These are phyloP conservation scores for Sugiyamaella xylanicola DNA, from an alignment of 1,139 yeast species.

Conservation along the genomic window DNA sequence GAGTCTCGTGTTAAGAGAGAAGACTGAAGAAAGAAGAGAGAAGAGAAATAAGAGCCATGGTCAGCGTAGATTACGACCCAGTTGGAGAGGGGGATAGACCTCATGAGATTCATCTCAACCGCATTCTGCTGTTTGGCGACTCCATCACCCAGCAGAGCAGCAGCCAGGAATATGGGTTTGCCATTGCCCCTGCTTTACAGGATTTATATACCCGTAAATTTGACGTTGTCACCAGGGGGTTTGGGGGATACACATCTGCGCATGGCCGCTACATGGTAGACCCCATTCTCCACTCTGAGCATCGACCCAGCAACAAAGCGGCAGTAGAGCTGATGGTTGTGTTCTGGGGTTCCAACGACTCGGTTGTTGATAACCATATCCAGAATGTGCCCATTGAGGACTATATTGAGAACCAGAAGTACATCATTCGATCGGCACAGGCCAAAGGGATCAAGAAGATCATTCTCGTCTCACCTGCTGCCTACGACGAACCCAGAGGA, in stretches of 20 bases:
- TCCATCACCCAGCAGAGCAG: constrained; percentile 55
- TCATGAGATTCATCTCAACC: constrained; percentile 4
- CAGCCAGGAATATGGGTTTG: constrained; percentile 44
- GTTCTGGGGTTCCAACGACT: constrained; percentile 31
- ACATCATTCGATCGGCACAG: constrained; percentile 41
- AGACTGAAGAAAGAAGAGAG: not conserved
- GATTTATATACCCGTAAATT: constrained; percentile 50
- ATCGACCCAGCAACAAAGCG: constrained; percentile 15
- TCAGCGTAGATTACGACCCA: not conserved
- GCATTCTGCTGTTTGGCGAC: constrained; percentile 53
- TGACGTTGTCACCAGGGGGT: constrained; percentile 61
- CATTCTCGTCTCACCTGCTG: constrained; percentile 53
- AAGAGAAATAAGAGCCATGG: not conserved
- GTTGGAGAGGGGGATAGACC: not conserved
- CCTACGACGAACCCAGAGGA: constrained; percentile 51
- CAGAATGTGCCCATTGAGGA: constrained; percentile 56
- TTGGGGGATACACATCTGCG: constrained; percentile 58
- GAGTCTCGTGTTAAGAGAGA: too few species aligned
- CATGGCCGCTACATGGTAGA: constrained; percentile 36
- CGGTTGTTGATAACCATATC: constrained; percentile 11
- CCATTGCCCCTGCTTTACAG: constrained; percentile 51
- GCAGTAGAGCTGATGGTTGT: constrained; percentile 27
- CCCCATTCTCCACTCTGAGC: constrained; percentile 27
- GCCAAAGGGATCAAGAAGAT: constrained; percentile 18
- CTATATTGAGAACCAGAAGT: constrained; percentile 50